Conservation (phyloP, 169 alveolate species). For the Plasmodium cynomolgi region DNA sequence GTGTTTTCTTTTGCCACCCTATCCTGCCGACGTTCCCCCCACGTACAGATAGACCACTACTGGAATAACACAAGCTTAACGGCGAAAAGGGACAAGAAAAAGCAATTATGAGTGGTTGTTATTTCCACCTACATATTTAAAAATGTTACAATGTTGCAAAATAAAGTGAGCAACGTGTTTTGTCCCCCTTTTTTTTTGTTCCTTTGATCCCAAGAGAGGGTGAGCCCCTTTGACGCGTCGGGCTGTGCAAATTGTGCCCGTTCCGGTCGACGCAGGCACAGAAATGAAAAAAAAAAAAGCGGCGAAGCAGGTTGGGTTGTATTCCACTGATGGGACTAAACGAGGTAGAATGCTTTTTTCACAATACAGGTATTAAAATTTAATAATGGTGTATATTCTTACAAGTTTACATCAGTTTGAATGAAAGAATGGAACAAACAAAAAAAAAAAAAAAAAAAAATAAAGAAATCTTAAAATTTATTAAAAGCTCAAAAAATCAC, state of each 20-base stretch:
- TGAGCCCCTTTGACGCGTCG: too few relatives aligned
- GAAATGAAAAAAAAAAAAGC: too few relatives aligned
- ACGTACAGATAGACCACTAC: slow-evolving; percentile 23
- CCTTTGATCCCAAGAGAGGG: too few relatives aligned
- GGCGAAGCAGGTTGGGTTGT: background rate
- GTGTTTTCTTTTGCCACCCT: background rate
- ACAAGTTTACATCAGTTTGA: background rate
- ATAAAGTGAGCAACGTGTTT: background rate
- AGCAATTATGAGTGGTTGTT: background rate
- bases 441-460: background rate
- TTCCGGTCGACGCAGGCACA: too few relatives aligned
- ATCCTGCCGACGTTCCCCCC: background rate
- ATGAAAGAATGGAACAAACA: background rate
- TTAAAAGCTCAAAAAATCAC: background rate
- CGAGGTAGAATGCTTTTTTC: background rate
- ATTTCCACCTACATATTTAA: too few relatives aligned
- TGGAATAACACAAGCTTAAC: slow-evolving; percentile 43
- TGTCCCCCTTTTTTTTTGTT: too few relatives aligned
- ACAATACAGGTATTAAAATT: background rate
- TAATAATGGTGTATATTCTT: background rate
- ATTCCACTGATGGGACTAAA: background rate
- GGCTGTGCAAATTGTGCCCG: too few relatives aligned
- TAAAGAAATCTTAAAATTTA: background rate
- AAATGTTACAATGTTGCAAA: too few relatives aligned
- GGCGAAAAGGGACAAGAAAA: slow-evolving; percentile 12